Evolutionary conservation across 495 filamentous ascomycete species (phyloP), one percentile per base, ranked within the genome.

Genomic region (Bacidia rubella): DNA sequence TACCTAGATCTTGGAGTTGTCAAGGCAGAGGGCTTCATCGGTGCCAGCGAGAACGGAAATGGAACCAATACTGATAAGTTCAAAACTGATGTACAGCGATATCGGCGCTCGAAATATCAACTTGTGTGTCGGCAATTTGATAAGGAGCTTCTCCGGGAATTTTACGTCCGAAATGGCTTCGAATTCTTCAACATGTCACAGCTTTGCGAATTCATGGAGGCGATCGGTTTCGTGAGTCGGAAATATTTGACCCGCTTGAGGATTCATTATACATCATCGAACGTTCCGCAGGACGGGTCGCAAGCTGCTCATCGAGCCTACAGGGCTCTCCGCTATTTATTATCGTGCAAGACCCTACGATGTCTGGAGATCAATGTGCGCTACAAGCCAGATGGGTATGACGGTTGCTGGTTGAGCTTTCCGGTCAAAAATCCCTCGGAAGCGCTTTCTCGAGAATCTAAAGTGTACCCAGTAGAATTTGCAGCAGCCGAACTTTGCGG

Each of bases 101-200:
- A 38, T 19, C 47, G 47, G 5, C 23, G 19, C 21, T 38, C 17
- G 10, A 20, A n/a, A 5, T 50, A 21, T n/a, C 22, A n/a, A 50
- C 11, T 35, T 4, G n/a, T 50, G 15, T 53, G 39, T 35, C 38
- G 41, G 9, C 39, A 44, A 19, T 23, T 53, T 17, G 27, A 45
- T 21, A 15, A 53, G 2, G 51, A 53, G 23, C 25, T 29, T 12
- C 20, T 45, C 10, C n/a, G 45, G 20, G n/a, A 27, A 12, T 53
- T 53, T 40, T 53, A 45, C 26, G 24, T 22, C 20, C 20, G 15
- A 26, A 53, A 53, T 19, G 41, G 41, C 10, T 53, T 53, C 51
- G 51, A 53, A 19, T 45, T 53, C 41, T 43, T 43, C 39, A 17
- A 25, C 23, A 26, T 20, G 5, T 15, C 11, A 39, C 10, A 21